Evolutionary conservation across 2,329 filamentous ascomycete species (phyloP).

Genomic region (Penicillium sp.): DNA sequence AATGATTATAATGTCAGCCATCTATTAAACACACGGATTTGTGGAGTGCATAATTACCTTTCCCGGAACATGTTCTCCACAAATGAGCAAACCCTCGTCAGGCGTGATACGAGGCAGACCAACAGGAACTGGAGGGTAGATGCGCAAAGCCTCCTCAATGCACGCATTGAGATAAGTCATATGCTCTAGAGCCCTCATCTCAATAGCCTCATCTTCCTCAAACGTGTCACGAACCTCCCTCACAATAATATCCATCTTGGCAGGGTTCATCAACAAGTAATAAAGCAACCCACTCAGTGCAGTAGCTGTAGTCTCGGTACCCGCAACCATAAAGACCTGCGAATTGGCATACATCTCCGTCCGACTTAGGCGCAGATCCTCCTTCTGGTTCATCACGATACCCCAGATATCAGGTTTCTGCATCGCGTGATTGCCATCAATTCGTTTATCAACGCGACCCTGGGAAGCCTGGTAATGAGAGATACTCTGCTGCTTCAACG

Average conservation of each 20-base stretch:
- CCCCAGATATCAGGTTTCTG: neutral
- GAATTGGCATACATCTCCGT: constrained; percentile 9
- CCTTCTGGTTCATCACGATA: constrained; percentile 1
- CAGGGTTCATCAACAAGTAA: constrained; percentile 41
- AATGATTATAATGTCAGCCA: neutral
- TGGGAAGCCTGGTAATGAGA: neutral
- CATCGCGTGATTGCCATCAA: neutral
- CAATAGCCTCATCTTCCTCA: constrained; percentile 11
- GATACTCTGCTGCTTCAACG: neutral
- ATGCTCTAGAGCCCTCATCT: constrained; percentile 6
- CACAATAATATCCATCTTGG: constrained; percentile 38
- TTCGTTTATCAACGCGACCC: neutral
- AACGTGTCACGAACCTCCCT: constrained; percentile 41
- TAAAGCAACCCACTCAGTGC: constrained; percentile 44
- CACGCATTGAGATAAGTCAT: constrained; percentile 46
- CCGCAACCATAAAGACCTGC: constrained; percentile 42
- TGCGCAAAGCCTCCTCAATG: constrained; percentile 48
- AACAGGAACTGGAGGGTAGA: constrained; percentile 48
- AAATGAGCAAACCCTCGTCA: constrained; percentile 37
- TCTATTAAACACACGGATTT: neutral
- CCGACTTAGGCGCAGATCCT: neutral
- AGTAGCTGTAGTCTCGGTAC: constrained; percentile 55
- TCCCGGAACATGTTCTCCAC: constrained; percentile 38
- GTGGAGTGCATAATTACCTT: constrained; percentile 9
- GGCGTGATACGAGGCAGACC: constrained; percentile 40